phyloP scores from a whole-genome alignment of 2,329 filamentous ascomycete species.

The Karstenula rhodostoma region DNA sequence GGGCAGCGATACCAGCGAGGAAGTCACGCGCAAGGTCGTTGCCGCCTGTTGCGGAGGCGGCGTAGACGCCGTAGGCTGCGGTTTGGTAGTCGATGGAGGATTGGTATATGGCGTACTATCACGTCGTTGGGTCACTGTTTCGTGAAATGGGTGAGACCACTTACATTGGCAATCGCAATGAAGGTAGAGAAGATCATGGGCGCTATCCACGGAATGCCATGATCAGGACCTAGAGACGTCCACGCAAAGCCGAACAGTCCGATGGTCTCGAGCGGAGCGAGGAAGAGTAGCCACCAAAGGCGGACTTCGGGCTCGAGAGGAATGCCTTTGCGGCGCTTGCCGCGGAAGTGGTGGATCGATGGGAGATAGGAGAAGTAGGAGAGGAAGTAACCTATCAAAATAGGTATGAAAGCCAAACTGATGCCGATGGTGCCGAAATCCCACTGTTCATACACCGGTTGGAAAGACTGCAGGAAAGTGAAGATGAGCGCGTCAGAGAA shows the following conservation, averaged over 20 bases:
- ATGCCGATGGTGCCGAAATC: slow-evolving; percentile 64
- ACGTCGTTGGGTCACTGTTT: not conserved
- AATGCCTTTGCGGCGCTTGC: slow-evolving; percentile 50
- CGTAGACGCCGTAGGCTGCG: slow-evolving; percentile 74
- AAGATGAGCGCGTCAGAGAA: slow-evolving; percentile 81
- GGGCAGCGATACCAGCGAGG: slow-evolving; percentile 74
- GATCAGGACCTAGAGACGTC: slow-evolving; percentile 67
- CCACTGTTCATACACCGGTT: slow-evolving; percentile 73
- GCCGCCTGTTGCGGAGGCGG: slow-evolving; percentile 77
- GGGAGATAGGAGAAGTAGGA: slow-evolving; percentile 68
- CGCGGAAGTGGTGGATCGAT: slow-evolving; percentile 60
- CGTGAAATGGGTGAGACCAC: slow-evolving; percentile 35
- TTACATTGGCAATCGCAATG: slow-evolving; percentile 73
- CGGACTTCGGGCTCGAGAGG: slow-evolving; percentile 64
- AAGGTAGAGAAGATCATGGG: slow-evolving; percentile 70
- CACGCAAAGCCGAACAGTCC: slow-evolving; percentile 76
- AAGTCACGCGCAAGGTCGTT: slow-evolving; percentile 79
- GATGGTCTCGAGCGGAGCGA: slow-evolving; percentile 68
- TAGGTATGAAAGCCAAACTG: slow-evolving; percentile 64
- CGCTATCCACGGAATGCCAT: slow-evolving; percentile 70
- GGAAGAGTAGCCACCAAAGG: slow-evolving; percentile 71
- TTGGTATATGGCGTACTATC: slow-evolving; percentile 73
- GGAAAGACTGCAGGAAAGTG: slow-evolving; percentile 76
- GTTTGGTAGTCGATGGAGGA: slow-evolving; percentile 82
- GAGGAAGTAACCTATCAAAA: slow-evolving; percentile 71